phyloP scores from a whole-genome alignment of 805 yeast genomes.

The Wickerhamiella hasegawae region DNA sequence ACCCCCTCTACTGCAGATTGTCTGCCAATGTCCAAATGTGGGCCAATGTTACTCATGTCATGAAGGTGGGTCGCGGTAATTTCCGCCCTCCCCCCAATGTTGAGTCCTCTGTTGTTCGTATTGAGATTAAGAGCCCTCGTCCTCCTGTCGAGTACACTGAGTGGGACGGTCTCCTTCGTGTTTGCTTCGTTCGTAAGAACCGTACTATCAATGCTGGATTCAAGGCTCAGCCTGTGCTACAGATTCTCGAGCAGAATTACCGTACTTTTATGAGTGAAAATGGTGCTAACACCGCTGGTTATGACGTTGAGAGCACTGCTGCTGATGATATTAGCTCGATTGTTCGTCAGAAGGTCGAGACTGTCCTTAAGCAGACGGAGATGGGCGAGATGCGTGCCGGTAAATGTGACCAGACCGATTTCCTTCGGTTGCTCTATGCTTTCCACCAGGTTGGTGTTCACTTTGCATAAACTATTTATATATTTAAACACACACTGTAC shows the following conservation, averaged over 20 bases:
- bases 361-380: slow-evolving; percentile 66
- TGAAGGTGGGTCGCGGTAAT: slow-evolving; percentile 95
- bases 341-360: slow-evolving; percentile 54
- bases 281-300: slow-evolving; percentile 28
- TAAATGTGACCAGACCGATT: slow-evolving; percentile 90
- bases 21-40: slow-evolving; percentile 98
- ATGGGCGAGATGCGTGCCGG: slow-evolving; percentile 78
- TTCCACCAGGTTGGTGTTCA: slow-evolving; percentile 96
- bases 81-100: slow-evolving; percentile 98
- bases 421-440: slow-evolving; percentile 63
- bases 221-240: slow-evolving; percentile 62
- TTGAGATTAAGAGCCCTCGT: slow-evolving; percentile 81
- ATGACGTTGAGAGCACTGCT: slow-evolving; percentile 26
- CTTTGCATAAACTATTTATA: slow-evolving; percentile 44
- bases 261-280: slow-evolving; percentile 50
- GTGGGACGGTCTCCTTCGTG: slow-evolving; percentile 92
- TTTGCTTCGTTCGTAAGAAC: slow-evolving; percentile 85
- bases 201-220: slow-evolving; percentile 87
- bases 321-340: slow-evolving; percentile 24
- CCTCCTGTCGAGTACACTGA: slow-evolving; percentile 90
- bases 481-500: background rate
- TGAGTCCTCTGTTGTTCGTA: slow-evolving; percentile 87
- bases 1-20: slow-evolving; percentile 74
- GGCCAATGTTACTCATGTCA: slow-evolving; percentile 97
- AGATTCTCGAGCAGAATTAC: slow-evolving; percentile 77